Conservation (phyloP, 176 grass and related monocot genomes). For the Poa pratensis region DNA sequence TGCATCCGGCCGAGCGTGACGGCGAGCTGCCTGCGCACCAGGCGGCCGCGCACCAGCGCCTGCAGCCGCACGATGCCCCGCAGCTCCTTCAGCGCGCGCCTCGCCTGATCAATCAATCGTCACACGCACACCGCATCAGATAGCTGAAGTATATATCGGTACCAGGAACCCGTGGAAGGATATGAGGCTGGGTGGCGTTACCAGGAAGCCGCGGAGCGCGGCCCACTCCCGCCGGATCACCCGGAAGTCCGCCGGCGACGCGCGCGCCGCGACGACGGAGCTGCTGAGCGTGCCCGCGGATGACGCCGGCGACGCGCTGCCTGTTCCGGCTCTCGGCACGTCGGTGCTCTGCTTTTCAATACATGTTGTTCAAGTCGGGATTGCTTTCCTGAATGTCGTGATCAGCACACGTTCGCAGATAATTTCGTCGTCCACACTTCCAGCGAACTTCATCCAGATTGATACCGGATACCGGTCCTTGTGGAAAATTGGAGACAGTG, state of each 20-base stretch:
- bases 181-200: too few relatives aligned
- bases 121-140: not conserved
- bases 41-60: slow-evolving; percentile 76
- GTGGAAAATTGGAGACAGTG: not conserved
- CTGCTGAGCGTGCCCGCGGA: slow-evolving; percentile 58
- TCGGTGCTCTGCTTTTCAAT: too few relatives aligned
- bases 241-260: slow-evolving; percentile 67
- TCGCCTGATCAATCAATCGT: too few relatives aligned
- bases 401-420: not conserved
- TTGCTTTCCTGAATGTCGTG: not conserved
- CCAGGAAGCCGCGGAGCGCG: slow-evolving; percentile 51
- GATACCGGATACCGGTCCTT: not conserved
- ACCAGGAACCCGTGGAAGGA: too few relatives aligned
- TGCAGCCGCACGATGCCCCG: slow-evolving; percentile 90
- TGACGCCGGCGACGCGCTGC: slow-evolving; percentile 45
- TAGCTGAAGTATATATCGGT: not conserved
- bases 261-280: slow-evolving; percentile 55
- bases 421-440: not conserved
- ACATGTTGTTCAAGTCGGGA: too few relatives aligned
- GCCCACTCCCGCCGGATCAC: slow-evolving; percentile 74
- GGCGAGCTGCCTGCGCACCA: slow-evolving; percentile 80
- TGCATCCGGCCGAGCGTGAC: slow-evolving; percentile 89
- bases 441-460: not conserved
- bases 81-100: slow-evolving; percentile 81
- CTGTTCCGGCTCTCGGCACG: slow-evolving; percentile 18